phyloP scores from a whole-genome alignment of 345 rosid species.

The Hevea brasiliensis region DNA sequence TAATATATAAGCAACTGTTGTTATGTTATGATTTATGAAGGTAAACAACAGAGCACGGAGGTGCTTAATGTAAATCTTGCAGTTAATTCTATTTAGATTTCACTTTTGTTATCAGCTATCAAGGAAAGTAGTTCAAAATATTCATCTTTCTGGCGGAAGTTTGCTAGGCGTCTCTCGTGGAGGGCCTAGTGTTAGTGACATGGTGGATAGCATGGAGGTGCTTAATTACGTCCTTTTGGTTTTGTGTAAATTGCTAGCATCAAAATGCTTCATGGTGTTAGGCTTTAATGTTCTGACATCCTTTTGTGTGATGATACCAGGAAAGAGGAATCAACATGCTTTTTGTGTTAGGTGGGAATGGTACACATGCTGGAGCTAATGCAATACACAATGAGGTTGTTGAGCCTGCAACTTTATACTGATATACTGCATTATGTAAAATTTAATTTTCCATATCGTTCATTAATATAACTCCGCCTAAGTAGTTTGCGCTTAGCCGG shows the following conservation, averaged over 20 bases:
- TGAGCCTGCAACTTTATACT: background rate
- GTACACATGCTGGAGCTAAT: constrained; percentile 97
- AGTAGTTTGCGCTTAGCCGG: too few species aligned
- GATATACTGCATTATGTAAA: background rate
- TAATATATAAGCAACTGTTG: background rate
- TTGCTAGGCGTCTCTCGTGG: constrained; percentile 96
- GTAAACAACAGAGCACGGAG: background rate
- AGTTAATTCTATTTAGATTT: too few species aligned
- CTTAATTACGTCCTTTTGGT: constrained; percentile 4
- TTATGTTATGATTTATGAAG: background rate
- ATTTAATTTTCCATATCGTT: background rate
- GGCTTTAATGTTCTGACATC: constrained; percentile 9
- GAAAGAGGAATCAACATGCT: constrained; percentile 98
- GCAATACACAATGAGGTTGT: constrained; percentile 95
- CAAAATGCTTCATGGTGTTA: constrained; percentile 4
- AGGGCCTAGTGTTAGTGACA: constrained; percentile 67
- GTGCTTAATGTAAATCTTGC: too few species aligned
- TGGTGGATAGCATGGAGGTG: constrained; percentile 85
- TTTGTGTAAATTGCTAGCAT: constrained; percentile 1
- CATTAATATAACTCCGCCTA: too few species aligned
- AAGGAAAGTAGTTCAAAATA: constrained; percentile 89
- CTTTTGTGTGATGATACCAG: constrained; percentile 42
- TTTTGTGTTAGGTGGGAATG: constrained; percentile 94
- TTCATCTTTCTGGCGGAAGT: constrained; percentile 99
- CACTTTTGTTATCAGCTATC: constrained; percentile 63